Evolutionary conservation across 1,139 yeast genomes (phyloP), one percentile per base, ranked within the genome.

Genomic region (Pichia sp.): DNA sequence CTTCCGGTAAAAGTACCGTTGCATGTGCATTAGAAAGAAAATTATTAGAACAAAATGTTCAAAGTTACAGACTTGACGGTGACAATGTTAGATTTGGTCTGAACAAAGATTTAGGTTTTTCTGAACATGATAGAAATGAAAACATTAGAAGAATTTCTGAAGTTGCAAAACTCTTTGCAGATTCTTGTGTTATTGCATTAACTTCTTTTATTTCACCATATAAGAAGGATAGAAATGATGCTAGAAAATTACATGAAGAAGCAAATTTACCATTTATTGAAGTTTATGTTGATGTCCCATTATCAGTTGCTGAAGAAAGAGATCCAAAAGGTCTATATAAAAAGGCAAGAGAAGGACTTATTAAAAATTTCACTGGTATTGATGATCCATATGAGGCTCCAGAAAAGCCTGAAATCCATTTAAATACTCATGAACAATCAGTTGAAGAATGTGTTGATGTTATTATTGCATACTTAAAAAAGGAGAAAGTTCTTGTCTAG

Each of bases 301-400:
- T 90, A 43, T 89, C 82, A 57, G 87, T 89, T 50, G 97, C 97
- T 43, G 97, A 90, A 70, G 76, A 86, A 66, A 85, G 97, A 68
- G 97, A 90, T 66, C 97, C 97, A 52, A 90, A 90, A 72, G 97
- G 97, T 9, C 73, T 90, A 55, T 90, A 90, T 71, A 87, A 89
- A 68, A 90, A 90, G 74, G 97, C 97, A 24, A 80, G 97, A 63
- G 95, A 89, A 59, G 97, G 97, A 30, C 71, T 84, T 52, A 90
- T 90, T 64, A 87, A 87, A 67, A 96, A 90, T 62, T 90, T 90
- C 69, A 90, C 97, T 24, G 97, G 97, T 46, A 82, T 90, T 51
- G 82, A 90, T 55, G 97, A 96, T 16, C 97, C 97, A 34, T 90
- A 90, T 64, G 97, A 90, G 70, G 94, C 86, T 2, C 97, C 97